Base-by-base conservation (phyloP, 768 basidiomycete genomes). In the Russula vinacea region DNA sequence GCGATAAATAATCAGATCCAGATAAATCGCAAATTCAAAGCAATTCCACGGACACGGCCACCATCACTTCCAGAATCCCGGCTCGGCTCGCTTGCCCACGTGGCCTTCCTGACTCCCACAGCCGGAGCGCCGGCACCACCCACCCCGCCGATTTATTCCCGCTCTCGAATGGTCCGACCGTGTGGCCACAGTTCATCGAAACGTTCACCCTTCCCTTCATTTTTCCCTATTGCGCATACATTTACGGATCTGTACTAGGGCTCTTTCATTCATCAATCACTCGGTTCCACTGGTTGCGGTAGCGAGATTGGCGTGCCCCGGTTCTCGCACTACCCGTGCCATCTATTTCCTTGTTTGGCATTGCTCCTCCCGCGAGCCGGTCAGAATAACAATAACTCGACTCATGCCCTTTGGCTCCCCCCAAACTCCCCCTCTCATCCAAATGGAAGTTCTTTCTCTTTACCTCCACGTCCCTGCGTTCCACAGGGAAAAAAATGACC, bases 21-120 rank as follows among this genome's bases (percentile, higher is more conserved):
- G 64, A 65, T 62, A 56, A 65, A 55, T 39, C 44, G 42, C 17
- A 65, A 65, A 56, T 62, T 60, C 64, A 47, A 60, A 56, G 32
- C 66, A 42, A 60, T 67, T 67, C 66, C 66, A 67, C 62, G 66
- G 66, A 67, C 54, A 49, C 47, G 66, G 65, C 65, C 57, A 35
- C 56, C 56, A 29, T 45, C 19, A 10, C 39, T 51, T 49, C 65
- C 65, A 56, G 58, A 54, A 45, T 64, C 50, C 62, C 62, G 65
- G 66, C 58, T 58, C 66, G 22, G 32, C 45, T 0, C 65, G 24
- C 24, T 37, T 0, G 16, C 9, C 19, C 66, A 67, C 58, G 66
- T 67, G 66, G 16, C 32, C 32, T 14, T 45, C 50, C 45, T 64
- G 45, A 4, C 57, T 59, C 63, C 62, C 63, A 58, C 66, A 62